These are phyloP conservation scores for Diaporthe capsici DNA, from an alignment of 2,329 filamentous ascomycete species.

Conservation along the genomic window DNA sequence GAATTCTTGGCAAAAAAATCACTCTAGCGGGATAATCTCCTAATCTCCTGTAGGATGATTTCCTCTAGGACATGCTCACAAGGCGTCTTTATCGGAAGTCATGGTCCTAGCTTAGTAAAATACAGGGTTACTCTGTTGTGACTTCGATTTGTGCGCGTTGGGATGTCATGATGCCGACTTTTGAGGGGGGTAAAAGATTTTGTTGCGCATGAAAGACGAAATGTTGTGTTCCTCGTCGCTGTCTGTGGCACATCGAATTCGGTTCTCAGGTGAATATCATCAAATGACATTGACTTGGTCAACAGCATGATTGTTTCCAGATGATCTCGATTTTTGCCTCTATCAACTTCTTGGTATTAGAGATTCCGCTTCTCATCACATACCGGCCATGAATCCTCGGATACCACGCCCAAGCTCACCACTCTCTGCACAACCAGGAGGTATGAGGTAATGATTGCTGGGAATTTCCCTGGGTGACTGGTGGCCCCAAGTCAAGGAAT, in stretches of 20 bases:
- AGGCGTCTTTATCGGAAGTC: background rate
- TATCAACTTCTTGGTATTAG: background rate
- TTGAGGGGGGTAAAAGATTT: background rate
- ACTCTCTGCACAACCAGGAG: background rate
- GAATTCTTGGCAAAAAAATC: background rate
- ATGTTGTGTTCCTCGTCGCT: background rate
- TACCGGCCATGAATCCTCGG: background rate
- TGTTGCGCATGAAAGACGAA: background rate
- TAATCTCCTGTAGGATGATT: background rate
- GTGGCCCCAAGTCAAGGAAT: background rate
- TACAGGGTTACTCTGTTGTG: background rate
- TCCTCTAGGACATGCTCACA: background rate
- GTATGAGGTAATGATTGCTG: background rate
- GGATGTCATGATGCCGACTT: background rate
- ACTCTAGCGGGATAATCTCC: background rate
- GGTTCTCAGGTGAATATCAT: background rate
- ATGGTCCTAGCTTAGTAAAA: background rate
- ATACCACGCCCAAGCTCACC: no score
- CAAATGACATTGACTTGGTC: background rate
- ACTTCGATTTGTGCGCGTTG: background rate
- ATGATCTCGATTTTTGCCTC: background rate
- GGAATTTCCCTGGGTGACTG: background rate
- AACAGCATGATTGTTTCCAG: background rate
- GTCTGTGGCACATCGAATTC: background rate
- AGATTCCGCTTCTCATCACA: background rate